Evolutionary conservation across 345 rosid species (phyloP), one percentile per base, ranked within the genome.

Genomic region (Physaria fendleri): DNA sequence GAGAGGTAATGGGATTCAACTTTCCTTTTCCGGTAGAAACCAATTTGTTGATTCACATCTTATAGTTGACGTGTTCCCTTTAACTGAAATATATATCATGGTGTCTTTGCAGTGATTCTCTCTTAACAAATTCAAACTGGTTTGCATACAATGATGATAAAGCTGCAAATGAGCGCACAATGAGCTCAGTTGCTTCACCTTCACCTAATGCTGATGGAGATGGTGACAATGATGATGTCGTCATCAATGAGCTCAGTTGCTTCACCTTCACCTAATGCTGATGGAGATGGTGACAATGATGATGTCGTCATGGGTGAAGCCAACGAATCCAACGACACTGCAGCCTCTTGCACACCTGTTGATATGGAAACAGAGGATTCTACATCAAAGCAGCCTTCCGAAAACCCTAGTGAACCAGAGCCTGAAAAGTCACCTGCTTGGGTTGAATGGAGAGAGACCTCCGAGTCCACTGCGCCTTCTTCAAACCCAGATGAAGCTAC

Each of bases 111-210:
- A 91, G 94, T 29, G 78, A 83, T 34, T 85, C 95, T 4, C 94
- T 82, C 57, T 87, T 91, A 68, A 74, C 91, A 35, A 87, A 87
- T 73, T 82, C 96, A 70, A 85, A 91, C 77, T 84, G 96, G 98
- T 87, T 87, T 68, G 91, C 94, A 34, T 87, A 85, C 53, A 88
- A 87, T 57, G 96, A 82, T 70, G 89, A 79, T 34, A 78, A 74
- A 71, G 81, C 24, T 70, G 75, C 80, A 37, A 74, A 57, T 40
- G 90, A 85, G 63, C 74, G 71, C 17, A n/a, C 84, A 43, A 47
- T 74, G 59, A 84, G 69, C 56, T 68, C 78, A 7, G 66, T 76
- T n/a, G 73, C 84, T 43, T 87, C 95, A 46, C 75, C 93, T 9
- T 81, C 93, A 5, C 84, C 85, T 30, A 66, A 71, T 66, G 71